Evolutionary conservation across 148 eudicot species (phyloP).

Genomic region (Persicaria tinctoria): DNA sequence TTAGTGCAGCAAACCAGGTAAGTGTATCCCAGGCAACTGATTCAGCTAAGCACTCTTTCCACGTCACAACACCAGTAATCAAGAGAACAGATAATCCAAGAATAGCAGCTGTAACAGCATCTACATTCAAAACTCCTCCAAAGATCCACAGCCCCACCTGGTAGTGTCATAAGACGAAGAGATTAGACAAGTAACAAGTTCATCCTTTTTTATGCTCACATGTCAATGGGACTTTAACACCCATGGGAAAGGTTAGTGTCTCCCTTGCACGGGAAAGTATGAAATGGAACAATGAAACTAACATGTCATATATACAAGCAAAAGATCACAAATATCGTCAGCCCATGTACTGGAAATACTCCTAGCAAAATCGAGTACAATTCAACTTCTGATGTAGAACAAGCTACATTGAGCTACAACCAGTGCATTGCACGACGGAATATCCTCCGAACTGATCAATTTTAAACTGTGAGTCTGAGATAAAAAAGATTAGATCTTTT

Average conservation of each 20-base stretch:
- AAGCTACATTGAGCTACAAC: too few relatives aligned
- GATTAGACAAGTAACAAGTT: background rate
- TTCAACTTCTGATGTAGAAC: too few relatives aligned
- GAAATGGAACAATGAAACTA: background rate
- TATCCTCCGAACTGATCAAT: too few relatives aligned
- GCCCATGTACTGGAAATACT: background rate
- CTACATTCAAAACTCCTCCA: conserved; percentile 70
- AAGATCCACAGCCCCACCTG: conserved; percentile 97
- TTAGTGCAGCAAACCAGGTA: conserved; percentile 95
- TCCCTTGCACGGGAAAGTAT: background rate
- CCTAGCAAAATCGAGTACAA: too few relatives aligned
- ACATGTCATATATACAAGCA: background rate
- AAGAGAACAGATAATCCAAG: conserved; percentile 84
- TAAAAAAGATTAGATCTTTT: too few relatives aligned
- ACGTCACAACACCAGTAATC: conserved; percentile 84
- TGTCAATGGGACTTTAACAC: too few relatives aligned
- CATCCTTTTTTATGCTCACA: too few relatives aligned
- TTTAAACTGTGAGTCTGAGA: too few relatives aligned
- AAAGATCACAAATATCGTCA: background rate
- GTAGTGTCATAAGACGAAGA: background rate
- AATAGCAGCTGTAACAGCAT: conserved; percentile 97
- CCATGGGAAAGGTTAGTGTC: background rate
- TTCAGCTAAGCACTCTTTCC: conserved; percentile 91
- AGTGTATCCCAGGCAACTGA: conserved; percentile 98
- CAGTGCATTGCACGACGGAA: too few relatives aligned